Conservation (phyloP, 2,329 filamentous ascomycete genomes). For the Chaetoscypha palmicola region DNA sequence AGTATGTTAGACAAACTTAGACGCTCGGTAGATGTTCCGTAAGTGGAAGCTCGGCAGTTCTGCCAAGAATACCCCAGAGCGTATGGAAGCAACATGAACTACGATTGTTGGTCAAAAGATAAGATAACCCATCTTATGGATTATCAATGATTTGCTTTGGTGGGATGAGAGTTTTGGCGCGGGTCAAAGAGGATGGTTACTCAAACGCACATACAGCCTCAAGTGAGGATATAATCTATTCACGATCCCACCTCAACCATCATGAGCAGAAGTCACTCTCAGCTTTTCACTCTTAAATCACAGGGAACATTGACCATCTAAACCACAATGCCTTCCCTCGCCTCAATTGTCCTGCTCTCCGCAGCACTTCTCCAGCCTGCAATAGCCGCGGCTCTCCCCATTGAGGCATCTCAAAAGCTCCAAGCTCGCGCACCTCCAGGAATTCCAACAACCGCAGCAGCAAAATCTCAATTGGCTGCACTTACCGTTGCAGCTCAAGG, state of each 20-base stretch:
- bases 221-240: conserved; percentile 3
- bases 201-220: conserved; percentile 2
- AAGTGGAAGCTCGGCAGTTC: conserved; percentile 8
- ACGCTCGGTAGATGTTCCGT: conserved; percentile 4
- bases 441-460: conserved; percentile 53
- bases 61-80: conserved; percentile 4
- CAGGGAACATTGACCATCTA: neutral
- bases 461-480: conserved; percentile 48
- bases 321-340: conserved; percentile 3
- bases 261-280: conserved; percentile 4
- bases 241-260: neutral
- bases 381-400: neutral
- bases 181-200: neutral
- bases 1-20: too few relatives aligned
- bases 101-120: conserved; percentile 8
- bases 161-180: neutral
- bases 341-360: neutral
- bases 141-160: neutral
- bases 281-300: neutral
- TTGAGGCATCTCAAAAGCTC: too few relatives aligned
- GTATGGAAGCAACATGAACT: conserved; percentile 2
- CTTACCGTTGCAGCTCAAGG: conserved; percentile 52
- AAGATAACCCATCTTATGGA: conserved; percentile 4
- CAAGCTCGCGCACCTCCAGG: neutral
- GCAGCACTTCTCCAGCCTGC: neutral